Evolutionary conservation across 306 rosid species (phyloP).

Genomic region (Cicer judaicum): DNA sequence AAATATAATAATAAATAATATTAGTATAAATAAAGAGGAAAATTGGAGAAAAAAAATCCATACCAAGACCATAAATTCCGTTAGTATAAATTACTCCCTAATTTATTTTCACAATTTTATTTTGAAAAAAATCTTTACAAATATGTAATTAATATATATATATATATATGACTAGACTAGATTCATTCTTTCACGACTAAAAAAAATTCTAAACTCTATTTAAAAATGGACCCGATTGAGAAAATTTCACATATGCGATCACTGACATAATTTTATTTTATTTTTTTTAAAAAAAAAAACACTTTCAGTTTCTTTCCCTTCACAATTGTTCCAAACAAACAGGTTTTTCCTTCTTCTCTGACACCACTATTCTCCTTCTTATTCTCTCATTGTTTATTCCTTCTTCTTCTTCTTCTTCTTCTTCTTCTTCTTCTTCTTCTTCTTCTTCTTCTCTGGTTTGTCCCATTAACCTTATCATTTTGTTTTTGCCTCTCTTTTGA

Average conservation of each 20-base stretch:
- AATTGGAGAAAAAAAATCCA: no score
- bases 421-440: no score
- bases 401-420: slow-evolving; percentile 1
- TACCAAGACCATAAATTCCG: no score
- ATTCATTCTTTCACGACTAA: neutral
- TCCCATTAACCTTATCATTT: slow-evolving; percentile 3
- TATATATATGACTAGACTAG: neutral
- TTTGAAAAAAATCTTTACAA: no score
- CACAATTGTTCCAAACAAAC: slow-evolving; percentile 27
- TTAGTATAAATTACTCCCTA: no score
- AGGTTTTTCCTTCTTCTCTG: slow-evolving; percentile 11
- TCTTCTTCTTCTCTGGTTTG: neutral
- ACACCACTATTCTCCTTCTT: neutral
- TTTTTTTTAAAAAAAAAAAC: no score
- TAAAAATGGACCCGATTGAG: neutral
- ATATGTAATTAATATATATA: no score
- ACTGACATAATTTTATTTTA: no score
- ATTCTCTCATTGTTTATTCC: neutral
- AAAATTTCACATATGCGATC: neutral
- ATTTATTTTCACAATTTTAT: no score
- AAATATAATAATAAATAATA: no score
- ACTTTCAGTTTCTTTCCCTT: neutral
- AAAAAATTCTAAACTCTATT: neutral
- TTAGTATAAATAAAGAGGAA: no score
- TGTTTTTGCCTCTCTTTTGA: neutral